Percentiles rank a stretch among this genome's conserved stretches.
Conservation (phyloP, 192 early-diverging fungal species). For the Spizellomyces sp. region DNA sequence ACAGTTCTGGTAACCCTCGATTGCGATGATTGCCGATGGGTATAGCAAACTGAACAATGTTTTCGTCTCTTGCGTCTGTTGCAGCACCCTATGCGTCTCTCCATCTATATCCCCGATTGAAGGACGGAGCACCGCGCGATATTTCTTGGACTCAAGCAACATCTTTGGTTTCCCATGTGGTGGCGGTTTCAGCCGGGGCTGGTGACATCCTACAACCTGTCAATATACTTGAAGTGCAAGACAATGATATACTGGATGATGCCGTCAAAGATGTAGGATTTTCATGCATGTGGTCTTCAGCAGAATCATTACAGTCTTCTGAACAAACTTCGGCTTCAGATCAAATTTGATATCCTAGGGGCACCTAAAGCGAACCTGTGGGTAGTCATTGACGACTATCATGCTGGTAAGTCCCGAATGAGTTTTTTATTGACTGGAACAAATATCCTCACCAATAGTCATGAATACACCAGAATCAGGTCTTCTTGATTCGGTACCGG, state of each 20-base stretch:
- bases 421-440: neutral
- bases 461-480: too few species aligned
- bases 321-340: neutral
- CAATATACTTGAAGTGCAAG: neutral
- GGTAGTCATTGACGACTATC: constrained; percentile 17
- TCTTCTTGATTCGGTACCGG: too few species aligned
- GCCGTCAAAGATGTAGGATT: neutral
- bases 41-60: too few species aligned
- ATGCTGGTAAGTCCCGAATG: neutral
- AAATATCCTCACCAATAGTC: neutral
- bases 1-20: too few species aligned
- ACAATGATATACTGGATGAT: neutral
- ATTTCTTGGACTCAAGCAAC: constrained; percentile 11
- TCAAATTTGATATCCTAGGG: constrained; percentile 4
- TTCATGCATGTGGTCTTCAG: neutral
- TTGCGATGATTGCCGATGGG: too few species aligned
- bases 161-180: constrained; percentile 7
- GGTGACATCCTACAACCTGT: neutral
- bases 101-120: too few species aligned
- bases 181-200: constrained; percentile 13
- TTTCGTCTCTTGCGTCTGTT: too few species aligned
- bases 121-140: too few species aligned
- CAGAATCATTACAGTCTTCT: neutral
- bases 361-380: constrained; percentile 13
- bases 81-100: too few species aligned